Evolutionary conservation across 768 basidiomycete species (phyloP).

Genomic region (Lentinula sp.): DNA sequence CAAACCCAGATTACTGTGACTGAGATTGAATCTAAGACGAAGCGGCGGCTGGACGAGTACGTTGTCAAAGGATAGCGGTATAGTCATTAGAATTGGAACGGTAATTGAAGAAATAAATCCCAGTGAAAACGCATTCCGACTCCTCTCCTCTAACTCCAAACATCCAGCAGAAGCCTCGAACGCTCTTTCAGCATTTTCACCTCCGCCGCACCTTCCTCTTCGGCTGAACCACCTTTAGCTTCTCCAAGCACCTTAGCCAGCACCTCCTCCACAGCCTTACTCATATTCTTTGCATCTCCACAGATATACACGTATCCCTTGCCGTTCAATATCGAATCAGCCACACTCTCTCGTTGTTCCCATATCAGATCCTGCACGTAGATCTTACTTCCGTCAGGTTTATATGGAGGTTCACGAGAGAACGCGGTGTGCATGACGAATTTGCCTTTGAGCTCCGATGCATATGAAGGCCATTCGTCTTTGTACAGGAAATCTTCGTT

Average conservation of each 20-base stretch:
- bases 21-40: neutral
- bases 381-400: conserved; percentile 89
- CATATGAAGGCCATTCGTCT: conserved; percentile 92
- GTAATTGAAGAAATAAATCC: neutral
- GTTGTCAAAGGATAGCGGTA: neutral
- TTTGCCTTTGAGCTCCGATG: conserved; percentile 83
- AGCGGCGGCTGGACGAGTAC: neutral
- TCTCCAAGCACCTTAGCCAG: conserved; percentile 81
- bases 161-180: conserved; percentile 79
- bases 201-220: conserved; percentile 87
- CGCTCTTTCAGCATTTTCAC: conserved; percentile 94
- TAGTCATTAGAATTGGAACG: neutral
- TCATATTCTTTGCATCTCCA: conserved; percentile 96
- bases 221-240: conserved; percentile 86
- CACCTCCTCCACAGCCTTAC: conserved; percentile 89
- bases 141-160: conserved; percentile 62
- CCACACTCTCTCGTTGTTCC: conserved; percentile 79
- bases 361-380: conserved; percentile 98
- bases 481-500: conserved; percentile 90
- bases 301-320: conserved; percentile 98
- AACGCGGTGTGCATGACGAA: conserved; percentile 87
- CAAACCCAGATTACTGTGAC: neutral
- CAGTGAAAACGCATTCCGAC: neutral
- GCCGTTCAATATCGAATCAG: conserved; percentile 84
- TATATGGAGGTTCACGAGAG: conserved; percentile 82